A percentile compares a stretch with the other conserved stretches of the same genome.
phyloP scores from a whole-genome alignment of 768 basidiomycete species.

The Lactarius akahatsu region DNA sequence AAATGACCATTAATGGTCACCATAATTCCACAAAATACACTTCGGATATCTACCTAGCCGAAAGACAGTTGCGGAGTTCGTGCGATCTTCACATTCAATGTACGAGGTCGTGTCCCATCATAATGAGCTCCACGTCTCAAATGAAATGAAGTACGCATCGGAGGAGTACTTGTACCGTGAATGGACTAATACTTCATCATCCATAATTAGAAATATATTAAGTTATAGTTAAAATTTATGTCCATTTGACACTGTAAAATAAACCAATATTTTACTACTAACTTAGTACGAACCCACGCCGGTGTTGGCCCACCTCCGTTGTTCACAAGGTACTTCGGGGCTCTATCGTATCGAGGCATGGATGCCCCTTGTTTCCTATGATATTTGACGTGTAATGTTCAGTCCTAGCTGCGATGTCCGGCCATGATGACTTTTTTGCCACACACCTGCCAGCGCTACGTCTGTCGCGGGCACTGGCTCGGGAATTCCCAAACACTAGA shows the following conservation, averaged over 20 bases:
- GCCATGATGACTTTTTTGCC: neutral
- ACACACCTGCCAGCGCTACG: slow-evolving; percentile 8
- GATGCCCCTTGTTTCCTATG: neutral
- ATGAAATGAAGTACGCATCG: neutral
- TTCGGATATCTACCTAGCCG: neutral
- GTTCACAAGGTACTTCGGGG: neutral
- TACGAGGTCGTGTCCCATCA: neutral
- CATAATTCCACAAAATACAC: too few relatives aligned
- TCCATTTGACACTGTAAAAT: too few relatives aligned
- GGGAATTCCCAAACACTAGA: slow-evolving; percentile 13
- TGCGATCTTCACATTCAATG: neutral
- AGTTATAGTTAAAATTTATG: too few relatives aligned
- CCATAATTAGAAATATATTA: too few relatives aligned
- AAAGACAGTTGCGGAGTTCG: neutral
- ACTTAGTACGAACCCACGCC: neutral
- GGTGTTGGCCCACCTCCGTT: neutral
- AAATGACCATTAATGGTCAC: neutral
- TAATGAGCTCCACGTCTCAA: neutral
- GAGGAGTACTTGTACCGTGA: neutral
- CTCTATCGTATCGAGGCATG: slow-evolving; percentile 4
- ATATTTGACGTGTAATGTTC: neutral
- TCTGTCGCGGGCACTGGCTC: slow-evolving; percentile 8
- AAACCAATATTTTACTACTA: too few relatives aligned
- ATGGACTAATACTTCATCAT: too few relatives aligned
- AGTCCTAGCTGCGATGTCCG: slow-evolving; percentile 1